Evolutionary conservation across 108 stramenopile genomes (phyloP).

Genomic region (Cyclotella baltica): DNA sequence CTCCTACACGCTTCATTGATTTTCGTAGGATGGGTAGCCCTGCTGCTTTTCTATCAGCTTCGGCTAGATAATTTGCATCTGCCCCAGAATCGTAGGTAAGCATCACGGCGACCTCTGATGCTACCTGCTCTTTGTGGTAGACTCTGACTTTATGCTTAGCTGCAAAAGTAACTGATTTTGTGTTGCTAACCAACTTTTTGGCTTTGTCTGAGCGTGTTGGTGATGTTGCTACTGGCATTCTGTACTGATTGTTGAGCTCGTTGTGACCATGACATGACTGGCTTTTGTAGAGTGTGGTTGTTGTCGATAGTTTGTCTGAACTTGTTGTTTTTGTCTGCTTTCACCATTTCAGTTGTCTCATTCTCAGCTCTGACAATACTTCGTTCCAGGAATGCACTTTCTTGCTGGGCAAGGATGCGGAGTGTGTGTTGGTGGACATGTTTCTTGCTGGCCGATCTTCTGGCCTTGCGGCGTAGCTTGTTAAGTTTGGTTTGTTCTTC

Average conservation of each 20-base stretch:
- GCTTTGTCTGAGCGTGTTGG: no score
- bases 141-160: not conserved
- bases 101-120: no score
- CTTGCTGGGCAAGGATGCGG: not conserved
- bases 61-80: not conserved
- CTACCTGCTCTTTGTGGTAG: not conserved
- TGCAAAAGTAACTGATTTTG: not conserved
- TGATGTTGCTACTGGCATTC: not conserved
- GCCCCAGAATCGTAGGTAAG: conserved; percentile 3
- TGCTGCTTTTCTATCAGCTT: not conserved
- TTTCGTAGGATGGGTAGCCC: not conserved
- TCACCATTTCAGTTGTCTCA: not conserved
- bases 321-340: conserved; percentile 8
- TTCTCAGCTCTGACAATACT: not conserved
- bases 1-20: not conserved
- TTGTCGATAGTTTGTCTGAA: not conserved
- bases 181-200: no score
- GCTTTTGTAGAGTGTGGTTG: not conserved
- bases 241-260: not conserved
- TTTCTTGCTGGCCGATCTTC: not conserved
- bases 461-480: not conserved
- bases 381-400: not conserved
- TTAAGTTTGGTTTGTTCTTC: not conserved
- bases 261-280: no score
- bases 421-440: not conserved